A percentile compares a stretch with the other conserved stretches of the same genome.
These are phyloP conservation scores for Polysphondylium violaceum DNA, from an alignment of 78 protist genomes.

Conservation along the genomic window DNA sequence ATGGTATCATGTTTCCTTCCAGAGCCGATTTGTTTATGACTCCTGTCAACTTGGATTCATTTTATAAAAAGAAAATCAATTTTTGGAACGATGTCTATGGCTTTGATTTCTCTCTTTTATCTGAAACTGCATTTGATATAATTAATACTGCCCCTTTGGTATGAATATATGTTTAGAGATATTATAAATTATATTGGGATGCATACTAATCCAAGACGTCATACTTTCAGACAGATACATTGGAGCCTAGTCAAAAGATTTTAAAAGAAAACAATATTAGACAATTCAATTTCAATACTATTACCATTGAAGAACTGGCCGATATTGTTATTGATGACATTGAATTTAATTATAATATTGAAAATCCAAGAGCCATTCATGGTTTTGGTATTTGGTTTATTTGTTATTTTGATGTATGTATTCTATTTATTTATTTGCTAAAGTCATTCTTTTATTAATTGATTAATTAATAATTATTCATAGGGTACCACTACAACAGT, in stretches of 20 bases:
- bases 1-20: constrained; percentile 79
- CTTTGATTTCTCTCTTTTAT: constrained; percentile 64
- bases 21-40: constrained; percentile 40
- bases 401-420: constrained; percentile 53
- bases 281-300: constrained; percentile 44
- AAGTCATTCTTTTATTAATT: neutral
- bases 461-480: neutral
- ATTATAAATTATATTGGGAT: too few relatives aligned
- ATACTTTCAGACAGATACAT: too few relatives aligned
- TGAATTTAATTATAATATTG: constrained; percentile 7
- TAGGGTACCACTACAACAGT: constrained; percentile 26
- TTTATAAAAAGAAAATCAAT: constrained; percentile 36
- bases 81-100: constrained; percentile 82
- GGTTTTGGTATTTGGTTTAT: constrained; percentile 82
- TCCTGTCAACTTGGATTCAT: constrained; percentile 48
- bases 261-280: constrained; percentile 1
- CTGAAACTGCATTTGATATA: constrained; percentile 14
- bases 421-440: neutral
- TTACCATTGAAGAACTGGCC: constrained; percentile 33
- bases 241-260: constrained; percentile 14
- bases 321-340: constrained; percentile 22
- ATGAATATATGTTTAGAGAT: too few relatives aligned
- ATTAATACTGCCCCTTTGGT: constrained; percentile 31
- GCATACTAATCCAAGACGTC: neutral
- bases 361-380: constrained; percentile 45